phyloP scores from a whole-genome alignment of 1,284 basidiomycete species.

The Cystobasidium slooffiae region DNA sequence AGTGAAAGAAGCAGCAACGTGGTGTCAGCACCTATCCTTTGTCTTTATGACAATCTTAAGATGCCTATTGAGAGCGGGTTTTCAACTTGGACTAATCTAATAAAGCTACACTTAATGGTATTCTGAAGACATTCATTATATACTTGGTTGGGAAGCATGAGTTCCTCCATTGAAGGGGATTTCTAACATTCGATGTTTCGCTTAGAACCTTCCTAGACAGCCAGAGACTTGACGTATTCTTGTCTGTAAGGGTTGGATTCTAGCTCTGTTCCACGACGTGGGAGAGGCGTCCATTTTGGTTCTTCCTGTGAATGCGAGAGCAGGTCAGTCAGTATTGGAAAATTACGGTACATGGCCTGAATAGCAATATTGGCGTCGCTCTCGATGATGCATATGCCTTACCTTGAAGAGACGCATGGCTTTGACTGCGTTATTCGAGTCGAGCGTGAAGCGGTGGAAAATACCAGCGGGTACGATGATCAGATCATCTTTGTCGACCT shows the following conservation, averaged over 20 bases:
- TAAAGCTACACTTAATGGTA: no score
- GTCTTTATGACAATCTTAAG: no score
- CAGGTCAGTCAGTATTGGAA: not conserved
- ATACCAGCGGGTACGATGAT: constrained; percentile 60
- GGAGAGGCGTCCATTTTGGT: constrained; percentile 80
- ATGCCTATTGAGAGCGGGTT: no score
- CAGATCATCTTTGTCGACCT: constrained; percentile 70
- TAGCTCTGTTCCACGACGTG: constrained; percentile 64
- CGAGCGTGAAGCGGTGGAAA: constrained; percentile 84
- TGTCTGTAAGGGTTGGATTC: constrained; percentile 69
- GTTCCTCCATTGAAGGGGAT: no score
- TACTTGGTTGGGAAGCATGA: no score
- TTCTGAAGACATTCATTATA: no score
- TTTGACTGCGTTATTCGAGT: constrained; percentile 69
- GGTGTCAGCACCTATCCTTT: no score
- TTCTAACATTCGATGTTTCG: not conserved
- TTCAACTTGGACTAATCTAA: no score
- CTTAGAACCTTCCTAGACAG: constrained; percentile 43
- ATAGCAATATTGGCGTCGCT: not conserved
- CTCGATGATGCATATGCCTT: not conserved
- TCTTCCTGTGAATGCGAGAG: constrained; percentile 67
- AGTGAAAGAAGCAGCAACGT: no score
- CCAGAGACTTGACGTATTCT: constrained; percentile 62
- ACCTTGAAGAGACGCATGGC: constrained; percentile 79
- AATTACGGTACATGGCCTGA: not conserved